Percentiles rank a stretch among this genome's conserved stretches.
These are phyloP conservation scores for Grosmannia serpens DNA, from an alignment of 2,329 filamentous ascomycete species.

Conservation along the genomic window DNA sequence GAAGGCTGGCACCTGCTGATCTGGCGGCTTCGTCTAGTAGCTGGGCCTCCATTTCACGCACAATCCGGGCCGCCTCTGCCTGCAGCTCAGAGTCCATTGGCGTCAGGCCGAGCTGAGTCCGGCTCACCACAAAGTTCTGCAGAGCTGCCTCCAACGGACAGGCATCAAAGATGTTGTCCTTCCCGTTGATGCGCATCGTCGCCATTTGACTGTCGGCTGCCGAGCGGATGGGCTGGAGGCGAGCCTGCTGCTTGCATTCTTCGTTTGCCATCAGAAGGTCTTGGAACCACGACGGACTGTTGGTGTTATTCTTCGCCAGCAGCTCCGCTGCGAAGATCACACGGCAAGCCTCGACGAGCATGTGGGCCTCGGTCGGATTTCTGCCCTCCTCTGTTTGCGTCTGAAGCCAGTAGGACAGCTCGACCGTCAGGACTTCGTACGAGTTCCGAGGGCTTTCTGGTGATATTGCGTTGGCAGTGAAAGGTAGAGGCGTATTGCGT, in stretches of 20 bases:
- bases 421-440: conserved; percentile 50
- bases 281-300: conserved; percentile 41
- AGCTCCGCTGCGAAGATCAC: conserved; percentile 45
- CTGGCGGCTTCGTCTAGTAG: background rate
- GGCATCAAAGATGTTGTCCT: conserved; percentile 43
- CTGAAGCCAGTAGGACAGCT: conserved; percentile 40
- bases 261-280: conserved; percentile 44
- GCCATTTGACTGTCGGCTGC: conserved; percentile 35
- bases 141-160: conserved; percentile 45
- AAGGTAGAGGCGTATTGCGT: conserved; percentile 44
- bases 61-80: conserved; percentile 44
- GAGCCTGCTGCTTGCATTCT: conserved; percentile 29
- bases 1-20: conserved; percentile 25
- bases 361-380: conserved; percentile 36
- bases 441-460: conserved; percentile 40
- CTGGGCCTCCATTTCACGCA: conserved; percentile 41
- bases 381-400: conserved; percentile 30
- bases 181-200: conserved; percentile 44
- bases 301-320: conserved; percentile 22
- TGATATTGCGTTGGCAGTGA: conserved; percentile 31
- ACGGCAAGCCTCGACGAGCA: conserved; percentile 47
- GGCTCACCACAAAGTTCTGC: conserved; percentile 39
- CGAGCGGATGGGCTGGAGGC: conserved; percentile 34
- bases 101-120: conserved; percentile 42
- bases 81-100: conserved; percentile 50